Base-by-base conservation (phyloP, 108 stramenopile species). In the Epithemia pelagica region DNA sequence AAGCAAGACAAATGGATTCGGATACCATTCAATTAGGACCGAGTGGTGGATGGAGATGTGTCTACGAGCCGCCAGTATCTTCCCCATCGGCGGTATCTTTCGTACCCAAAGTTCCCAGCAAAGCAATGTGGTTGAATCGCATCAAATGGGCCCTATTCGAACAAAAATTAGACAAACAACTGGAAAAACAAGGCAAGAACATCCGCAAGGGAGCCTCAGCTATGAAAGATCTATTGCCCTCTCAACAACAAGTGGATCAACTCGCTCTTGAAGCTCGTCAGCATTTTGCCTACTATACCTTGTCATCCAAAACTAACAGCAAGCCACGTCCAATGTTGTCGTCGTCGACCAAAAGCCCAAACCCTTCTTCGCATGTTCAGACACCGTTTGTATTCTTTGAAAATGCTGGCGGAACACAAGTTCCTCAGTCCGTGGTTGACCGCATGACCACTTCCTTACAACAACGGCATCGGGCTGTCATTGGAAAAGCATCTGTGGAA, bases 341-440 rank as follows among this genome's bases (percentile, higher is more conserved):
- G 37, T 10, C 5, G 10, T 5, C 5, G 10, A 10, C 5, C 37
- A 46, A 46, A 15, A 46, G 37, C 37, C n/a, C n/a, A n/a, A n/a
- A n/a, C n/a, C n/a, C n/a, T n/a, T n/a, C n/a, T n/a, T 10, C 37
- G 5, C 37, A 46, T 19, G 22, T 53, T 25, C 24, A 15, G 5
- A 66, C 25, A 25, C 32, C 30, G 21, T 31, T 63, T n/a, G 57
- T 92, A 3, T 94, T 90, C 68, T 82, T 91, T 57, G 93, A 94
- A 59, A 91, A 88, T 66, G 90, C 90, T 22, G 93, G 93, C 15
- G 93, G 93, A 15, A 67, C 90, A 0, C 93, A 94, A 66, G 90
- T 91, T 25, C 86, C 92, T 30, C 29, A 62, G 15, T 52, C 54
- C 33, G 92, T 94, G 2, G 67, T 76, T 27, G 70, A 80, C 65